These are phyloP conservation scores for Fusarium denticulatum DNA, from an alignment of 2,329 filamentous ascomycete genomes.

Conservation along the genomic window DNA sequence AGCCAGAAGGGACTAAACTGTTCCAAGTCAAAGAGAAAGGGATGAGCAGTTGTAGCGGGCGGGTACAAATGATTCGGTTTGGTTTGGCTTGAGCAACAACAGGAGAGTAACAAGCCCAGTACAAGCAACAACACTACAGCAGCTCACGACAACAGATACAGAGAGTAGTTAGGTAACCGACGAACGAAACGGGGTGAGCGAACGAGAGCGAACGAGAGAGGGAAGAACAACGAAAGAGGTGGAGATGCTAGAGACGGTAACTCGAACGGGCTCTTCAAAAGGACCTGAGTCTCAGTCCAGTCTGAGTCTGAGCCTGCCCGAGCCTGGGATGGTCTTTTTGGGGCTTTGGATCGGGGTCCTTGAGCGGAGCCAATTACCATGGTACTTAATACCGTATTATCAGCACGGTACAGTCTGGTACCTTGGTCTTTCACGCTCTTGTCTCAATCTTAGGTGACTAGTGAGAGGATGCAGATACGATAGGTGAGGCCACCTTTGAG, in stretches of 20 bases:
- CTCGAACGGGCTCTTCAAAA: conserved; percentile 33
- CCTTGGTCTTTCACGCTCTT: conserved; percentile 1
- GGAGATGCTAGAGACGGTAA: conserved; percentile 29
- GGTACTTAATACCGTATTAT: conserved; percentile 28
- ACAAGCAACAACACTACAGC: neutral
- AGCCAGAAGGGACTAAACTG: conserved; percentile 10
- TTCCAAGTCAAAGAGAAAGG: conserved; percentile 33
- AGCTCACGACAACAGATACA: neutral
- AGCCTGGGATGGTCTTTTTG: conserved; percentile 25
- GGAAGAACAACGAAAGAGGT: conserved; percentile 19
- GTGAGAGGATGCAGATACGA: conserved; percentile 9
- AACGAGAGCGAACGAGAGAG: conserved; percentile 2
- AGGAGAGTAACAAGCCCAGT: neutral
- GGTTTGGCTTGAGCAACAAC: neutral
- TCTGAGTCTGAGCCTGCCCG: neutral
- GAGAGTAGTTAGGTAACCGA: neutral
- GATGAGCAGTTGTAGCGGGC: conserved; percentile 19
- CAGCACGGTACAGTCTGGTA: conserved; percentile 27
- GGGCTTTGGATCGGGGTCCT: conserved; percentile 30
- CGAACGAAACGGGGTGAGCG: conserved; percentile 23
- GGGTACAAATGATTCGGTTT: conserved; percentile 22
- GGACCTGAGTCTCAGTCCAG: conserved; percentile 13
- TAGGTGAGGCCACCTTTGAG: conserved; percentile 15
- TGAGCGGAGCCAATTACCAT: neutral
- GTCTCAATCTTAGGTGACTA: neutral